Evolutionary conservation across 2,329 filamentous ascomycete species (phyloP), one percentile per base, ranked within the genome.

Genomic region (Phialocephala sp.): DNA sequence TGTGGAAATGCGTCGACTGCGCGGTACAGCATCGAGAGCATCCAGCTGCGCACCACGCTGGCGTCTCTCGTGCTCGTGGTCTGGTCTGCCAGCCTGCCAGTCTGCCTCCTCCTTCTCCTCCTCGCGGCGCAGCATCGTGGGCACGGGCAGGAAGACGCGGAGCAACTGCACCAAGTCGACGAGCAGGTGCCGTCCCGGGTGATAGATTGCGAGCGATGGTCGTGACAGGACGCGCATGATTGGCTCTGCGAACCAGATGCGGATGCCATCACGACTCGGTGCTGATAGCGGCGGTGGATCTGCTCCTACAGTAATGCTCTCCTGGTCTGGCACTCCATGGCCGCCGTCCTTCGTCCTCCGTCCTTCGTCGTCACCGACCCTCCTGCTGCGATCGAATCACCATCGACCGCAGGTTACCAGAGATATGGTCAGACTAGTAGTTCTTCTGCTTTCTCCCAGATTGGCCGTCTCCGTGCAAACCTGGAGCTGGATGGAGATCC

Each of bases 261-360:
- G 62, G 45, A n/a, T 64, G 62, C 45, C 60, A 64, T 64, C 62
- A 32, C 6, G 8, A 39, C 24, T 59, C 37, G 8, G 20, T n/a
- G 36, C 18, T 20, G 50, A 43, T 63, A 58, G 61, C 20, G 61
- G 37, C 41, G 61, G 50, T 58, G 60, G 60, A 63, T 52, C 61
- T 41, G 52, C 41, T 50, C 54, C 41, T 24, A n/a, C n/a, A n/a
- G n/a, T n/a, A 18, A 59, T 52, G 15, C 41, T 50, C 22, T 22
- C 15, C 52, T 52, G 50, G 54, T 37, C 58, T 60, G 58, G 43
- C 55, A 27, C 15, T 20, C 32, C 47, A 9, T 15, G 22, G 8
- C 15, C 8, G 8, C 43, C 45, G n/a, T 22, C 45, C n/a, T 12
- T 4, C 37, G 24, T 8, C 4, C 37, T 45, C 56, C 56, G 37